These are phyloP conservation scores for Ophiostoma himal-ulmi DNA, from an alignment of 2,329 filamentous ascomycete species.

Conservation along the genomic window DNA sequence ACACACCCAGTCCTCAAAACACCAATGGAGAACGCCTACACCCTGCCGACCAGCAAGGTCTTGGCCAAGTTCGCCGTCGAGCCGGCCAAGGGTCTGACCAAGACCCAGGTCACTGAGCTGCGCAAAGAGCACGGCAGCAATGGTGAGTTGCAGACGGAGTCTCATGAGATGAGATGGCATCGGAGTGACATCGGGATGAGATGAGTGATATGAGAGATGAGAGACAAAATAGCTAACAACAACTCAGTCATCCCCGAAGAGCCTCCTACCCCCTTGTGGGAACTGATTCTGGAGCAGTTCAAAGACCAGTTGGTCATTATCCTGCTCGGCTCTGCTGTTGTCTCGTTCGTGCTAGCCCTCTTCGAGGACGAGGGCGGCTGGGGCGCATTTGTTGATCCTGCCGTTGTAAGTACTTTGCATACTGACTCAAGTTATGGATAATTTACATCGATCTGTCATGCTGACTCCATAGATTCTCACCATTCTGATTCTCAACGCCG, in stretches of 20 bases:
- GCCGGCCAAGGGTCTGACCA: slow-evolving; percentile 49
- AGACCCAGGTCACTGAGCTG: slow-evolving; percentile 51
- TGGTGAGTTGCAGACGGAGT: slow-evolving; percentile 42
- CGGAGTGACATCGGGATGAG: not conserved
- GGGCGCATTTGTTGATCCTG: slow-evolving; percentile 95
- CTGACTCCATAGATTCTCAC: slow-evolving; percentile 69
- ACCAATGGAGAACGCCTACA: slow-evolving; percentile 60
- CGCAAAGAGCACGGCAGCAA: slow-evolving; percentile 60
- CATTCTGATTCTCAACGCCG: slow-evolving; percentile 91
- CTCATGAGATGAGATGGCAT: not conserved
- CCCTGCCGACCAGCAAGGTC: slow-evolving; percentile 52
- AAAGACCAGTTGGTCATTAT: slow-evolving; percentile 98
- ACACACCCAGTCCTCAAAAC: not conserved
- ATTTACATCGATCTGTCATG: not conserved
- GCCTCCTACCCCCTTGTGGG: slow-evolving; percentile 90
- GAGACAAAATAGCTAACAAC: slow-evolving; percentile 14
- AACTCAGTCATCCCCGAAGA: slow-evolving; percentile 65
- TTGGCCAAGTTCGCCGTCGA: slow-evolving; percentile 55
- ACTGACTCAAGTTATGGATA: not conserved
- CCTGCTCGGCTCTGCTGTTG: slow-evolving; percentile 80
- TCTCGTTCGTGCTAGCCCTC: slow-evolving; percentile 88
- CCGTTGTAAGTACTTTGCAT: slow-evolving; percentile 62
- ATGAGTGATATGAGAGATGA: not conserved
- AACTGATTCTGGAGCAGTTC: slow-evolving; percentile 96
- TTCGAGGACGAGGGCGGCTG: slow-evolving; percentile 91